Percentiles rank a stretch among this genome's conserved stretches.
Evolutionary conservation across 495 filamentous ascomycete genomes (phyloP).

Genomic region (Trichoderma asperelloides): DNA sequence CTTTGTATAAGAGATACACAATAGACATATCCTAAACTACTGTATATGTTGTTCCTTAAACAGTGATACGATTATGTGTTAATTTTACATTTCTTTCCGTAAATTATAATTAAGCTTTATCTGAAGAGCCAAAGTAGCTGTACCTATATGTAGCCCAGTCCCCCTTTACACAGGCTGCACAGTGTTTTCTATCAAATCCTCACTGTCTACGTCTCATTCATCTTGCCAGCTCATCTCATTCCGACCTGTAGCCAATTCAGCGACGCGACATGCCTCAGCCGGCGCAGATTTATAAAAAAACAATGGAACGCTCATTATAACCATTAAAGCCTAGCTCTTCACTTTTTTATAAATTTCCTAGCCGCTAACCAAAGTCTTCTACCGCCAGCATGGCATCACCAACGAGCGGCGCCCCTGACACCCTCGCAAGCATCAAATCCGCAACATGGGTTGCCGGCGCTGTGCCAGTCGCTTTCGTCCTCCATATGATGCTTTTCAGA

Average conservation of each 20-base stretch:
- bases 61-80: no score
- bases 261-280: not conserved
- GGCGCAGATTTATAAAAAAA: not conserved
- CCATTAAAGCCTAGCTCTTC: not conserved
- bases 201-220: not conserved
- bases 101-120: no score
- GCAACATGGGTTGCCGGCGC: conserved; percentile 1
- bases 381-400: not conserved
- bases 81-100: not conserved
- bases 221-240: conserved; percentile 7
- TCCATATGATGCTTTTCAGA: not conserved
- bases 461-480: not conserved
- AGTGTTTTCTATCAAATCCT: not conserved
- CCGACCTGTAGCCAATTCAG: not conserved
- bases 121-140: no score
- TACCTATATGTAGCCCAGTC: no score
- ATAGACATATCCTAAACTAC: conserved; percentile 7
- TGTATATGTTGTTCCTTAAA: no score
- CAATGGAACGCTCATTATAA: not conserved
- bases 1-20: conserved; percentile 11
- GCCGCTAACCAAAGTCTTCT: not conserved
- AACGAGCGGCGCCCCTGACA: not conserved
- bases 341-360: not conserved
- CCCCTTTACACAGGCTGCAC: not conserved
- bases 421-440: not conserved